Conservation (phyloP, 495 filamentous ascomycete species). For the Penicillium bialowiezense region DNA sequence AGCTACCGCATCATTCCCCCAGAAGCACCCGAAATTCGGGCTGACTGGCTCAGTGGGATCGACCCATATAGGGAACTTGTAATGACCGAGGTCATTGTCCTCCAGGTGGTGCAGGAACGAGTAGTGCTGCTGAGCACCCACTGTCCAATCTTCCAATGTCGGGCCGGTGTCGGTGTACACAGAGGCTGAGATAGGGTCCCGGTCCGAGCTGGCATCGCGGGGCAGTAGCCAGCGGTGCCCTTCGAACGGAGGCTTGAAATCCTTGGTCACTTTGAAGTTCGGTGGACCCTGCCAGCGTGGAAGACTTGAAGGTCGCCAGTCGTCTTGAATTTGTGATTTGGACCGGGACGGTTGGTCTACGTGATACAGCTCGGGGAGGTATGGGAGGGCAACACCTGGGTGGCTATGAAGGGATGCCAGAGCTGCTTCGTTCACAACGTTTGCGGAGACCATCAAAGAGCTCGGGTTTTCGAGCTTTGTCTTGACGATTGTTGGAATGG, state of each 20-base stretch:
- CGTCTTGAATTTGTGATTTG: constrained; percentile 14
- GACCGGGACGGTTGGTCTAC: constrained; percentile 13
- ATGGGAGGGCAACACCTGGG: constrained; percentile 33
- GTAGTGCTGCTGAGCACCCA: constrained; percentile 54
- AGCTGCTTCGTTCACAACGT: constrained; percentile 46
- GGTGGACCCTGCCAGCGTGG: constrained; percentile 29
- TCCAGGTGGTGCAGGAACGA: constrained; percentile 53
- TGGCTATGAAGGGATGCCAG: constrained; percentile 36
- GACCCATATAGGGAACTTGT: constrained; percentile 52
- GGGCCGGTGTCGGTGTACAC: constrained; percentile 32
- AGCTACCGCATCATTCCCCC: constrained; percentile 36
- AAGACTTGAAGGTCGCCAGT: constrained; percentile 31
- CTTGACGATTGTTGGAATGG: constrained; percentile 51
- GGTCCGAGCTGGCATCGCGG: constrained; percentile 15
- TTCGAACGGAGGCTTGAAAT: constrained; percentile 24
- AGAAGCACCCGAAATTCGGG: constrained; percentile 47
- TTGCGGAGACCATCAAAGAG: constrained; percentile 49
- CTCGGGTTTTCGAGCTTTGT: constrained; percentile 49
- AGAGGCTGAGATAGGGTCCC: constrained; percentile 30
- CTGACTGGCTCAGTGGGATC: constrained; percentile 43
- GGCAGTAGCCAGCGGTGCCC: constrained; percentile 34
- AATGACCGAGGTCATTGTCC: constrained; percentile 36
- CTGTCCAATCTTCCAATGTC: constrained; percentile 44
- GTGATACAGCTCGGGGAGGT: constrained; percentile 31
- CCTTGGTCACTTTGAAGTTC: constrained; percentile 22